Evolutionary conservation across 2,329 filamentous ascomycete species (phyloP), one percentile per base, ranked within the genome.

Genomic region (Byssothecium circinans): DNA sequence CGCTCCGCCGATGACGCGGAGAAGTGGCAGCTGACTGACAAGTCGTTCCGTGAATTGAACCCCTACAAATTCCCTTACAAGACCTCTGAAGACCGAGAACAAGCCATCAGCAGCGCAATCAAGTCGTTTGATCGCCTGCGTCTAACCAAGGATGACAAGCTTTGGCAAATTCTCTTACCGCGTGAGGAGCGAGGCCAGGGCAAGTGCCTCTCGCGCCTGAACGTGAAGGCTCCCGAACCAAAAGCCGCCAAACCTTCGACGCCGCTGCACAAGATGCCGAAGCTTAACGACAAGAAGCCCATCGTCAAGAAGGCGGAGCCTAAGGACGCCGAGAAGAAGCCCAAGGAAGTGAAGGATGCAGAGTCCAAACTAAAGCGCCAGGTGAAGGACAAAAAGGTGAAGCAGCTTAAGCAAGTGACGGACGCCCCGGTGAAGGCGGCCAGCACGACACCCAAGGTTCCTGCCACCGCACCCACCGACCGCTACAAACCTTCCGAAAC

Each of bases 61-160:
- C 76, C 83, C 8, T 85, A 78, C 75, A 78, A 75, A 7, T 86
- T 86, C 60, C 75, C 75, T 11, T 86, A 85, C 64, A 75, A 74
- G 22, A 75, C 70, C 30, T 61, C 77, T 38, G 76, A 80, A 38
- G 80, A 85, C 47, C 76, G 83, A 15, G 74, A 84, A 52, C 71
- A 77, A 43, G 83, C 82, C 22, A 81, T 86, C 58, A 79, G 84
- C 53, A 80, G 80, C 67, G 82, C 83, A 44, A 79, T 85, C 58
- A 79, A 78, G 43, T 81, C 83, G 35, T 86, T 82, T 64, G 83
- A 86, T 66, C 77, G 83, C 43, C 75, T 81, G 68, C 75, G 83
- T 22, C 70, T 86, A 15, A 77, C 79, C 6, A 80, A 80, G 53
- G 75, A 79, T 30, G 83, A 86, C 60, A 79, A 79, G 60, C 69